Evolutionary conservation across 116 monocot genomes (phyloP), one percentile per base, ranked within the genome.

Genomic region (Zostera marina): DNA sequence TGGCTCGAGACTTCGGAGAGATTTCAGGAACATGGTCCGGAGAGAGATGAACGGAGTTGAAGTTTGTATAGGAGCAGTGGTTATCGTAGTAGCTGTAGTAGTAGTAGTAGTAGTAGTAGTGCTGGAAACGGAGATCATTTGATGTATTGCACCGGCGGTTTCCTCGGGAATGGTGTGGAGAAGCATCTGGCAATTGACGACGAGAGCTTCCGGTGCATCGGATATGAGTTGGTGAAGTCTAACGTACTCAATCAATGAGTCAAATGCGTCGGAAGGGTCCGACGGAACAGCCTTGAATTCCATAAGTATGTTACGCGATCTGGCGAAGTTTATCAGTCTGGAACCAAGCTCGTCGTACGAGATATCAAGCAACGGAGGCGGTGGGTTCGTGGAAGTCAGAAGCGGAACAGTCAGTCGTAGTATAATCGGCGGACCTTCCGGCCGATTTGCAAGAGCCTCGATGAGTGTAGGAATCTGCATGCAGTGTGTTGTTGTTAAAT

Each of bases 391-490:
- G 67, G 55, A 16, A 47, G 42, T 61, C 53, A 22, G 70, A 66
- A 66, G 22, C 1, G 66, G 56, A 13, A 87, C 65, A 14, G 91
- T 85, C 43, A 91, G 79, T 20, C 76, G 68, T 17, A 48, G 8
- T 49, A 91, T 40, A 41, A 67, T 55, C 0, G 81, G 91, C 0
- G 82, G 85, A 15, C 81, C 79, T 20, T 75, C 79, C 5, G 68
- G 68, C 14, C 91, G 71, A 58, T 60, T 72, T 0, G 91, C 74
- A 0, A 91, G 66, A 2, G 63, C 47, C 61, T 91, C 91, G 47
- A 91, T 91, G 12, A 91, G 79, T 7, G 91, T 91, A 2, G 91
- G 91, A 53, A 81, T 77, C 62, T 91, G 91, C 91, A 82, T 91
- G 79, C 91, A 79, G 54, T 82, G 73, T 3, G 77, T 82, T 11